Evolutionary conservation across 148 eudicot genomes (phyloP).

Genomic region (Rhododendron williamsianum): DNA sequence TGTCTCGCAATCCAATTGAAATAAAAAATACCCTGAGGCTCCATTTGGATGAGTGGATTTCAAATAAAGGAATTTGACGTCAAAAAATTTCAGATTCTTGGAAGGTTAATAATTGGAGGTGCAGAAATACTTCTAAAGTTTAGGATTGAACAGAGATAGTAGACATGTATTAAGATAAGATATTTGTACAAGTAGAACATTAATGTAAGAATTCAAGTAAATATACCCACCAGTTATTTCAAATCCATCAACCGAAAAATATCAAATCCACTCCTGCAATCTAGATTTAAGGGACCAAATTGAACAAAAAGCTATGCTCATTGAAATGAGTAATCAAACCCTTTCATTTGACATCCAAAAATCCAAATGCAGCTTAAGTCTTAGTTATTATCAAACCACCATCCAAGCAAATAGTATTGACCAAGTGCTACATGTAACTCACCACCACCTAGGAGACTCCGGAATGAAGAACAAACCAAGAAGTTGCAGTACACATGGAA

Average conservation of each 20-base stretch:
- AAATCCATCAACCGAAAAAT: not conserved
- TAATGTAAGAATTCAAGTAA: not conserved
- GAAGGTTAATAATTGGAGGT: not conserved
- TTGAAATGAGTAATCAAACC: not conserved
- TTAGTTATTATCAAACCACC: not conserved
- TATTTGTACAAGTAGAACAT: not conserved
- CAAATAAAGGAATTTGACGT: not conserved
- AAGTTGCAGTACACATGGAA: conserved; percentile 56
- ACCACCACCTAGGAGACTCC: conserved; percentile 82
- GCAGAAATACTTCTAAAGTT: not conserved
- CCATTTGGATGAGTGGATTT: not conserved
- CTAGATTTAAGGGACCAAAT: not conserved
- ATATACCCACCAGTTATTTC: not conserved
- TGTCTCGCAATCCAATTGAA: not conserved
- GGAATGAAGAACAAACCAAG: conserved; percentile 64
- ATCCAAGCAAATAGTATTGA: not conserved
- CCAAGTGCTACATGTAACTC: conserved; percentile 22
- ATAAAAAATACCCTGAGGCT: not conserved
- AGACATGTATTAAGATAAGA: not conserved
- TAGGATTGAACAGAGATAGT: not conserved
- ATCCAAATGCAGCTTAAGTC: not conserved
- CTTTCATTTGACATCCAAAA: not conserved
- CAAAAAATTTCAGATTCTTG: not conserved
- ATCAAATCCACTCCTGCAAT: not conserved
- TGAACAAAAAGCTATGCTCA: not conserved